A percentile compares a stretch with the other conserved stretches of the same genome.
Conservation (phyloP, 1,284 basidiomycete species). For the Leccinum pachyderme region DNA sequence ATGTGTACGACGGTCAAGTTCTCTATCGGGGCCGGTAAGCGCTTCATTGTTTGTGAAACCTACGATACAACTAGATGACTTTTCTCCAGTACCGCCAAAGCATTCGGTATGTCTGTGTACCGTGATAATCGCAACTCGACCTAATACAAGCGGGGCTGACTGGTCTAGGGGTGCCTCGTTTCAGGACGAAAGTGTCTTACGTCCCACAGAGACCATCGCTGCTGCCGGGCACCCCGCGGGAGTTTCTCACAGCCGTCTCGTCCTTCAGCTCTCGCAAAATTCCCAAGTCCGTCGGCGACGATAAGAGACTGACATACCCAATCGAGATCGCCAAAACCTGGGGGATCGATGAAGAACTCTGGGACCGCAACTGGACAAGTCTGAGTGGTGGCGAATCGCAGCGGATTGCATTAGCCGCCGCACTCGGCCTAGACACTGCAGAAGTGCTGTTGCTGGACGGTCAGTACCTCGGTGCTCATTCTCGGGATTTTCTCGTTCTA, state of each 20-base stretch:
- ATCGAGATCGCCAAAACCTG: slow-evolving; percentile 61
- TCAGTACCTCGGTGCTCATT: slow-evolving; percentile 41
- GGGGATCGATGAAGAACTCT: slow-evolving; percentile 67
- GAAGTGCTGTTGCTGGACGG: slow-evolving; percentile 85
- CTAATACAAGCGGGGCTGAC: slow-evolving; percentile 3
- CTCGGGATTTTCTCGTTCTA: slow-evolving; percentile 4
- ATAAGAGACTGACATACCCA: slow-evolving; percentile 39
- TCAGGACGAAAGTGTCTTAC: slow-evolving; percentile 76
- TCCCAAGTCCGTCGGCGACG: slow-evolving; percentile 20
- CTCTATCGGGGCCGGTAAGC: slow-evolving; percentile 62
- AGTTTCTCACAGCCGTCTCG: slow-evolving; percentile 61
- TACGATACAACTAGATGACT: slow-evolving; percentile 2
- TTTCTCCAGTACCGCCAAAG: slow-evolving; percentile 46
- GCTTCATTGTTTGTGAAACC: not conserved
- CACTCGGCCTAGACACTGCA: slow-evolving; percentile 68
- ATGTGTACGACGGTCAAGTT: slow-evolving; percentile 67
- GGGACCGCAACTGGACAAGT: slow-evolving; percentile 75
- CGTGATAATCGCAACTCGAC: not conserved
- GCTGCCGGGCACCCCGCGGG: slow-evolving; percentile 75
- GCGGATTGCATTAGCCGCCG: slow-evolving; percentile 73
- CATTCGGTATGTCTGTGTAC: slow-evolving; percentile 45
- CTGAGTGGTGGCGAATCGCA: slow-evolving; percentile 85
- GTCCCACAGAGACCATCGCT: slow-evolving; percentile 84
- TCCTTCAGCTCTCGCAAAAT: slow-evolving; percentile 53
- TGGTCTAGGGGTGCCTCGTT: slow-evolving; percentile 64